Conservation (phyloP, 2,329 filamentous ascomycete species). For the Arthroderma sp. region DNA sequence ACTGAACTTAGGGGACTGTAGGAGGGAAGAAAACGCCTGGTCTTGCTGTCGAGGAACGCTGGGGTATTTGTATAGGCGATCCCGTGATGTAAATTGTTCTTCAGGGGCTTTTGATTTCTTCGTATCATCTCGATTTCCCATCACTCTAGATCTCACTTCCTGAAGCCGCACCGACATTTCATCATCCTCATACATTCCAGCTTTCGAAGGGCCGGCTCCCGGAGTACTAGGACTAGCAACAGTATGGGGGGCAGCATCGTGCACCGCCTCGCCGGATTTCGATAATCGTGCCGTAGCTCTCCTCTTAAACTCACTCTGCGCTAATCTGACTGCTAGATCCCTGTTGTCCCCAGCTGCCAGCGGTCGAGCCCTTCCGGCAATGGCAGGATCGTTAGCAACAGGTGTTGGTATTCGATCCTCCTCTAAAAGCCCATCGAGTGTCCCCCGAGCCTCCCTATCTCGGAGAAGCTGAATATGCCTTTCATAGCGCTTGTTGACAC, state of each 20-base stretch:
- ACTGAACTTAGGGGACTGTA: too few species aligned
- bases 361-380: slow-evolving; percentile 45
- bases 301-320: slow-evolving; percentile 56
- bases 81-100: slow-evolving; percentile 1
- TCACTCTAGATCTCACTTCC: slow-evolving; percentile 32
- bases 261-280: slow-evolving; percentile 2
- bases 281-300: slow-evolving; percentile 29
- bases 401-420: slow-evolving; percentile 2
- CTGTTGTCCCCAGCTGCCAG: slow-evolving; percentile 58
- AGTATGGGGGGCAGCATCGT: slow-evolving; percentile 12
- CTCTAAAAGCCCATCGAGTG: slow-evolving; percentile 10
- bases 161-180: slow-evolving; percentile 41
- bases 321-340: slow-evolving; percentile 63
- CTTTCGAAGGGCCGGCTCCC: too few species aligned
- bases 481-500: slow-evolving; percentile 58
- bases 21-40: too few species aligned
- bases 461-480: slow-evolving; percentile 46
- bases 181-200: slow-evolving; percentile 20
- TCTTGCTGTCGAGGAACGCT: slow-evolving; percentile 24
- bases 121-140: too few species aligned
- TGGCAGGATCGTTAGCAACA: slow-evolving; percentile 40
- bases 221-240: too few species aligned
- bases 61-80: slow-evolving; percentile 28
- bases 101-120: background rate
- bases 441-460: slow-evolving; percentile 32